Base-by-base conservation (phyloP, 345 rosid species). In the Schrenkiella parvula region DNA sequence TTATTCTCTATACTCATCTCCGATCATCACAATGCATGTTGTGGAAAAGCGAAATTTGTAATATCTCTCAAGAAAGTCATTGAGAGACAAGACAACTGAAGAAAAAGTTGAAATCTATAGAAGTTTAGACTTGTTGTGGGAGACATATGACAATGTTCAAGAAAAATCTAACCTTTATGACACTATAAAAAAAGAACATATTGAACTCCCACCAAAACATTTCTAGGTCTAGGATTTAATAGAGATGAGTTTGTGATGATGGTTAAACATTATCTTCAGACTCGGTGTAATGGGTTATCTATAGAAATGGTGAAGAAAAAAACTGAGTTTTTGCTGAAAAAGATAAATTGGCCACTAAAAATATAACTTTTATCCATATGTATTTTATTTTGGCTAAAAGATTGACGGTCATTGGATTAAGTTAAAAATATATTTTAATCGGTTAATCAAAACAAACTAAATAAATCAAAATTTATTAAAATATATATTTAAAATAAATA, bases 21-120 rank as follows among this genome's bases (percentile, higher is more conserved):
- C 1, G 15, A 12, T 15, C 1, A 4, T 0, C 0, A 26, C 0
- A 6, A 29, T 5, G 12, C 70, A n/a, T n/a, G n/a, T 0, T 18
- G 17, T 3, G 61, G 38, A 0, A 58, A 59, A 43, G 48, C 29
- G 2, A 72, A 9, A 4, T 75, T 84, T 28, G 18, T 42, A 12
- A 51, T 19, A 17, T 46, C 26, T 0, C 47, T 78, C 4, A 59
- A 77, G 67, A 54, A 65, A 32, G 59, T 73, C n/a, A 18, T 73
- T 37, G 71, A 26, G 12, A 44, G 9, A 68, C 4, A 15, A 56
- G 15, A 68, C 64, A 3, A 68, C 64, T 35, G 68, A 69, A 46
- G 73, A 46, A 0, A 69, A 44, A 11, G 14, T 69, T 13, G 4
- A 10, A 5, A 35, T 57, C 5, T 69, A 34, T 1, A 44, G 6